Conservation (phyloP, 2,329 filamentous ascomycete genomes). For the Botrytis paeoniae region DNA sequence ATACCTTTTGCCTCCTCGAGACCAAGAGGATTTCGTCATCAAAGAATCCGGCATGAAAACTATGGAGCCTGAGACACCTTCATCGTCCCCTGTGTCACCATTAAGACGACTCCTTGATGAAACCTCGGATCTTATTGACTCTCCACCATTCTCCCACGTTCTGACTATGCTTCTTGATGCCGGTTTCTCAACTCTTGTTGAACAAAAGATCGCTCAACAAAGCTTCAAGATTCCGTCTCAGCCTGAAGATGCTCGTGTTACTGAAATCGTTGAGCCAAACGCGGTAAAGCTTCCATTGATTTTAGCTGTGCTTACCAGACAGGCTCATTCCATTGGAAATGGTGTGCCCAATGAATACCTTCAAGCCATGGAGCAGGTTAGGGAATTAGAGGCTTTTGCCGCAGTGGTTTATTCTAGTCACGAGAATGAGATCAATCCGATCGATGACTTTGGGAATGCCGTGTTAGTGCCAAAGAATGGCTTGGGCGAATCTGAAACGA, state of each 20-base stretch:
- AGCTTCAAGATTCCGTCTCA: constrained; percentile 64
- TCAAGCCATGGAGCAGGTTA: constrained; percentile 71
- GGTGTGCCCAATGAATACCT: constrained; percentile 71
- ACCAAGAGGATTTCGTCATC: constrained; percentile 80
- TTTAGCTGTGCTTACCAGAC: constrained; percentile 82
- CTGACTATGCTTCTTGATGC: constrained; percentile 82
- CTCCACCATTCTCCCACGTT: constrained; percentile 84
- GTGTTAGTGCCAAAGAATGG: constrained; percentile 25
- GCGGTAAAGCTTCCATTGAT: constrained; percentile 79
- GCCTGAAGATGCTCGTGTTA: constrained; percentile 40
- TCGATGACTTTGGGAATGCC: constrained; percentile 27
- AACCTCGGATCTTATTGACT: constrained; percentile 93
- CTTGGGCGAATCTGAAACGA: constrained; percentile 23
- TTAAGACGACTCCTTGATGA: constrained; percentile 88
- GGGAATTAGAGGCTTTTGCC: constrained; percentile 77
- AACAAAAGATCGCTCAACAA: constrained; percentile 74
- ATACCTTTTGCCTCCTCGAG: constrained; percentile 75
- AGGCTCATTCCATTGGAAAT: constrained; percentile 85
- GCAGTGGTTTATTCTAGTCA: constrained; percentile 87
- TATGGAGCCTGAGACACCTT: constrained; percentile 45
- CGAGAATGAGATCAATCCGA: constrained; percentile 60
- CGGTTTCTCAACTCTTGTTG: constrained; percentile 79
- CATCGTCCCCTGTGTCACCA: constrained; percentile 38
- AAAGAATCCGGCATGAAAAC: constrained; percentile 74
- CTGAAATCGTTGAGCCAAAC: constrained; percentile 52